phyloP scores from a whole-genome alignment of 345 rosid species.

The Syzygium jambos region DNA sequence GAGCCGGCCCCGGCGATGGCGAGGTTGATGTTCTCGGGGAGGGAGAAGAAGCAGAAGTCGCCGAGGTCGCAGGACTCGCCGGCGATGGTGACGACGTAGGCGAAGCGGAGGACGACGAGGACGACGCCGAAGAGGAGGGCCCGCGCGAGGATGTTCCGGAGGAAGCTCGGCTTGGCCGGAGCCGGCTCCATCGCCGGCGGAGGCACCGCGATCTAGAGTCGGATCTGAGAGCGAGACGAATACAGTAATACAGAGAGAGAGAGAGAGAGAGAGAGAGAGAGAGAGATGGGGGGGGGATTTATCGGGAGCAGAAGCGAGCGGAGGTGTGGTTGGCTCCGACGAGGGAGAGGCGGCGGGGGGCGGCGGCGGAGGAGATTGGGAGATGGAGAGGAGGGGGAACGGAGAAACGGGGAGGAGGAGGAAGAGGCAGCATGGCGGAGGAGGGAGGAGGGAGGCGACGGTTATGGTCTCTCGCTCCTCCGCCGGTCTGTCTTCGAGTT shows the following conservation, averaged over 20 bases:
- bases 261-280: not conserved
- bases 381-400: not conserved
- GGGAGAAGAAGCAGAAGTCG: conserved; percentile 83
- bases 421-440: not conserved
- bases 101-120: conserved; percentile 61
- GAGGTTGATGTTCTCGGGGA: conserved; percentile 59
- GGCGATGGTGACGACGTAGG: conserved; percentile 71
- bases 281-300: not conserved
- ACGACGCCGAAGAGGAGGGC: conserved; percentile 58
- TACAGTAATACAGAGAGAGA: not conserved
- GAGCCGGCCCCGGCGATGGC: conserved; percentile 37
- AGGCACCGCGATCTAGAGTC: not conserved
- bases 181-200: conserved; percentile 50
- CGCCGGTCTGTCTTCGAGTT: not conserved
- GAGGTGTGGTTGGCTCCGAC: conserved; percentile 99
- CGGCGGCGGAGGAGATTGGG: not conserved
- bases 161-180: conserved; percentile 41
- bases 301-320: conserved; percentile 97
- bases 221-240: not conserved
- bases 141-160: conserved; percentile 58
- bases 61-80: conserved; percentile 83
- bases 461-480: not conserved
- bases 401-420: not conserved
- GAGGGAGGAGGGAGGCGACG: not conserved
- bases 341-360: conserved; percentile 19